Conservation (phyloP, 306 rosid species). For the Vigna angularis region DNA sequence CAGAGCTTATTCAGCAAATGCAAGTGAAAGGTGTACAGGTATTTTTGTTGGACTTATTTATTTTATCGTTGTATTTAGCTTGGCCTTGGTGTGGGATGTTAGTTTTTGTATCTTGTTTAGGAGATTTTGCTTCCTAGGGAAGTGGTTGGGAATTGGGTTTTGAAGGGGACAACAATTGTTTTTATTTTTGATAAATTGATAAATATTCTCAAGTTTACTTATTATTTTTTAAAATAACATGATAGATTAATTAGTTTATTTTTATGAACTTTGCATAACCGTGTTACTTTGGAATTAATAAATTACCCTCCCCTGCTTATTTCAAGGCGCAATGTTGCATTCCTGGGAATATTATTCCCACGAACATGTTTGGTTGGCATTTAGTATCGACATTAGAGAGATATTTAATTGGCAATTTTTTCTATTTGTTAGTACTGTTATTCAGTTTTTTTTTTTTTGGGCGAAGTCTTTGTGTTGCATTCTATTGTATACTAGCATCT, state of each 20-base stretch:
- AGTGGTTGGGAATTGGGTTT: not conserved
- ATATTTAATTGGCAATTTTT: not conserved
- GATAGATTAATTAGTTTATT: not conserved
- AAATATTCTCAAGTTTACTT: not conserved
- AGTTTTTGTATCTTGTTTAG: constrained; percentile 22
- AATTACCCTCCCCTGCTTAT: not conserved
- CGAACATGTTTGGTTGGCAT: not conserved
- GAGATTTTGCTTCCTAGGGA: not conserved
- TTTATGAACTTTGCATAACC: not conserved
- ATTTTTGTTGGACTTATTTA: constrained; percentile 27
- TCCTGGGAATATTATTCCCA: not conserved
- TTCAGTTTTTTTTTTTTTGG: not conserved
- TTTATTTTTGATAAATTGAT: not conserved
- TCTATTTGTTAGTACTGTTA: not conserved
- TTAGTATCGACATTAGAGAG: not conserved
- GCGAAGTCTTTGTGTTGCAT: not conserved
- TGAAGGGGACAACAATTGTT: not conserved
- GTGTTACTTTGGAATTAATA: not conserved
- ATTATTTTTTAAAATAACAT: not conserved
- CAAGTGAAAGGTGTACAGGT: constrained; percentile 99
- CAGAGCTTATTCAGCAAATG: constrained; percentile 98
- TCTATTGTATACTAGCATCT: not conserved
- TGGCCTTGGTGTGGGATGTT: not conserved
- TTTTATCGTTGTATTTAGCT: not conserved
- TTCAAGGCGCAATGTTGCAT: not conserved